Base-by-base conservation (phyloP, 1,284 basidiomycete species). In the Anthracocystis setariae region DNA sequence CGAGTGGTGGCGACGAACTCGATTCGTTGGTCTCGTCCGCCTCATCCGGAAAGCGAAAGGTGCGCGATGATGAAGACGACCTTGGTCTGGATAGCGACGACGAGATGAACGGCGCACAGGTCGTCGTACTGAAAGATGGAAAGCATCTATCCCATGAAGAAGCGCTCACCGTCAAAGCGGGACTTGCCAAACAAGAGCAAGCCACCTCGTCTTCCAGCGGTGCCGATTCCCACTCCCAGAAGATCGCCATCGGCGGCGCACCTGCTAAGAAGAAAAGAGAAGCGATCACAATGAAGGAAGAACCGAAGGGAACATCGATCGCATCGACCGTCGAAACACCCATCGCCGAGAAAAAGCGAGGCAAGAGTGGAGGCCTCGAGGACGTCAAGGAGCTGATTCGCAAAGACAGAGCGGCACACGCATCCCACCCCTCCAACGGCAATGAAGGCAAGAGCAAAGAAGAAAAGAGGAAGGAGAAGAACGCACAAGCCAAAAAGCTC, bases 91-190 rank as follows among this genome's bases (percentile, higher is more conserved):
- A 69, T 12, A 52, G 60, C 40, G 73, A 74, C 5, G 64, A 74
- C 20, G 77, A 78, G 12, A 37, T 70, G 27, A 46, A 45, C 8
- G 68, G 69, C 5, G 78, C 78, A 2, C 74, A 77, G 55, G 62
- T 80, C 4, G 78, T 80, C 20, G 73, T 80, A 5, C 42, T 80
- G 2, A 76, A 77, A 17, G 67, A 77, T 27, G 71, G 75, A 5
- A 77, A 72, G 40, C 78, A 79, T 43, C 45, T 80, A 3, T 64
- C 62, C 3, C 46, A 44, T 2, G 70, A 77, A 12, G 55, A 80
- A 24, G 73, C 65, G 18, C n/a, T 49, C 17, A 29, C 10, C 8
- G 1, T 52, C 9, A 67, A 50, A 9, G 21, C 25, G 4, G 13
- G 12, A 1, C 17, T 24, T 4, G 21, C 21, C 27, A n/a, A 29